Evolutionary conservation across 495 filamentous ascomycete species (phyloP), one percentile per base, ranked within the genome.

Genomic region (Xylaria curta): DNA sequence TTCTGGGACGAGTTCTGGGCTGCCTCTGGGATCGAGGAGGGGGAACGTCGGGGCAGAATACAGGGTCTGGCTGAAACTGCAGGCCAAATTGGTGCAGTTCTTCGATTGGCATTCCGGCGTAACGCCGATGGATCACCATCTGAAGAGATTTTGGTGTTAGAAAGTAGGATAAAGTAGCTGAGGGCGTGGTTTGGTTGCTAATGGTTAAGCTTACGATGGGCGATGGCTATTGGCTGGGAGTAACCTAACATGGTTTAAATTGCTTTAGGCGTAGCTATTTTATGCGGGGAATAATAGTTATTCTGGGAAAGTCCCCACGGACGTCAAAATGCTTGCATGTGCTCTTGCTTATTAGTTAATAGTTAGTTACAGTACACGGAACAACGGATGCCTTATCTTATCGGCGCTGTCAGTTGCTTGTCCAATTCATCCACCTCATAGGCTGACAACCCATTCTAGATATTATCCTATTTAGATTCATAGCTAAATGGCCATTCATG

Each of bases 1-100:
- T 79, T 76, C 59, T 76, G 76, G 77, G 76, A 78, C 36, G 74
- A 78, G 69, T 76, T 78, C 53, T 78, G 74, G 76, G 15, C 54
- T 72, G 46, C 17, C 21, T n/a, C n/a, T n/a, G n/a, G n/a, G n/a
- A n/a, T n/a, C n/a, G n/a, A n/a, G n/a, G n/a, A n/a, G n/a, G n/a
- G n/a, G n/a, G n/a, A n/a, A n/a, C n/a, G n/a, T n/a, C n/a, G n/a
- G n/a, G n/a, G n/a, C n/a, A n/a, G n/a, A n/a, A n/a, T n/a, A n/a
- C n/a, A n/a, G n/a, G n/a, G n/a, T n/a, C n/a, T n/a, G n/a, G n/a
- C n/a, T n/a, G n/a, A n/a, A n/a, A n/a, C n/a, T n/a, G n/a, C n/a
- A n/a, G n/a, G n/a, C n/a, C n/a, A n/a, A n/a, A n/a, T n/a, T n/a
- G 59, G 73, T 15, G 76, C 74, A 56, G 68, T 78, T 58, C 61